These are phyloP conservation scores for Salinomyces thailandicus DNA, from an alignment of 2,329 filamentous ascomycete genomes.

Conservation along the genomic window DNA sequence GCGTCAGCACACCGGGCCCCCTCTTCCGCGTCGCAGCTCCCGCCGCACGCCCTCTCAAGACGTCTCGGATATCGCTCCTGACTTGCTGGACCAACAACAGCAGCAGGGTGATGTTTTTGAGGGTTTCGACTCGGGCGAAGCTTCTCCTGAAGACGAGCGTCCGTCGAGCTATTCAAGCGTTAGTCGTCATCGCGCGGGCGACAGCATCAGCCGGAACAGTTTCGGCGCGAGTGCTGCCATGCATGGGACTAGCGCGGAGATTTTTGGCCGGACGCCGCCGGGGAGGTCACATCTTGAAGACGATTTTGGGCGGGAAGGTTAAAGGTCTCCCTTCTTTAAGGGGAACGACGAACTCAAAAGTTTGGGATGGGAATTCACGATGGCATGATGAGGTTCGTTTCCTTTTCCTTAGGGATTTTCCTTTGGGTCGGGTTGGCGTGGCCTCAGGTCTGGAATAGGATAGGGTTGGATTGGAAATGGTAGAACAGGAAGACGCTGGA, in stretches of 20 bases:
- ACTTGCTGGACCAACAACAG: background rate
- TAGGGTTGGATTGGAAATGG: too few relatives aligned
- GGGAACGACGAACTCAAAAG: too few relatives aligned
- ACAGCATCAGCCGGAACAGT: conserved; percentile 22
- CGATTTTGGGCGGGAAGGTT: background rate
- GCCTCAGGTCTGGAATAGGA: too few relatives aligned
- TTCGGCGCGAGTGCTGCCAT: conserved; percentile 20
- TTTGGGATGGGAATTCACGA: background rate
- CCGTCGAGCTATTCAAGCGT: conserved; percentile 9
- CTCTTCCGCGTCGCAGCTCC: conserved; percentile 17
- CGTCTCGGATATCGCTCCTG: conserved; percentile 6
- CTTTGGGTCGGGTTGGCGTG: too few relatives aligned
- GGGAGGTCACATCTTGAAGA: background rate
- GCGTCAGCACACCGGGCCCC: conserved; percentile 7
- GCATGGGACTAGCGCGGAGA: conserved; percentile 12
- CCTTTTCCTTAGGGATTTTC: too few relatives aligned
- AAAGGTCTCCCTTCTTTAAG: too few relatives aligned
- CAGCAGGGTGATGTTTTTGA: conserved; percentile 13
- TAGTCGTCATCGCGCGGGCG: conserved; percentile 18
- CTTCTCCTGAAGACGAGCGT: conserved; percentile 4
- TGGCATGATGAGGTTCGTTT: background rate
- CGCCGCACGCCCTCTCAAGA: conserved; percentile 16
- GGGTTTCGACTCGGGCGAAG: conserved; percentile 16
- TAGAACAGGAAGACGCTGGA: too few relatives aligned
- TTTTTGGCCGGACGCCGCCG: conserved; percentile 1